A percentile compares a stretch with the other conserved stretches of the same genome.
Conservation (phyloP, 2,329 filamentous ascomycete genomes). For the Aspergillus arachidicola region DNA sequence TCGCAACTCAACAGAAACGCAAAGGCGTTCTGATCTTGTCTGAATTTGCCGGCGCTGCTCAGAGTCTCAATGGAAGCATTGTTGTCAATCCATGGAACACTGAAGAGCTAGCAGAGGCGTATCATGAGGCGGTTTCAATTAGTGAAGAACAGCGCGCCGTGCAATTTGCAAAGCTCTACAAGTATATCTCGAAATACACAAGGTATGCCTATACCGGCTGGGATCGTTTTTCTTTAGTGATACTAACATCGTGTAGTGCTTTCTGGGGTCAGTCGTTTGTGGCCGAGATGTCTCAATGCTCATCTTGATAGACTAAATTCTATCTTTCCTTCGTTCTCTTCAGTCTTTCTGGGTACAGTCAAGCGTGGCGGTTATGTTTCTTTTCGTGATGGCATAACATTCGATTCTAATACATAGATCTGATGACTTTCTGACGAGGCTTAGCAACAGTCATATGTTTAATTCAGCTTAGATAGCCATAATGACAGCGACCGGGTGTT, state of each 20-base stretch:
- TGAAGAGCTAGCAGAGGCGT: conserved; percentile 87
- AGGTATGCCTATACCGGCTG: conserved; percentile 48
- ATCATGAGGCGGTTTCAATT: conserved; percentile 95
- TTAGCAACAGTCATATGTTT: not conserved
- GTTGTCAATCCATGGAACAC: conserved; percentile 98
- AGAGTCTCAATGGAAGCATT: conserved; percentile 85
- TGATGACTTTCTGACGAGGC: not conserved
- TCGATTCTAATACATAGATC: conserved; percentile 1
- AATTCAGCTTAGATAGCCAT: not conserved
- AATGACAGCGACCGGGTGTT: not conserved
- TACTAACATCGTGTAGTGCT: conserved; percentile 52
- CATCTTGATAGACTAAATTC: conserved; percentile 12
- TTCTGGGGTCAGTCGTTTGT: conserved; percentile 95
- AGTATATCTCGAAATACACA: conserved; percentile 94
- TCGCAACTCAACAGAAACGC: conserved; percentile 82
- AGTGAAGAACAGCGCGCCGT: conserved; percentile 76
- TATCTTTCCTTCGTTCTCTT: not conserved
- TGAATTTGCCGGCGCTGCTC: conserved; percentile 90
- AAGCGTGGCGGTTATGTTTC: not conserved
- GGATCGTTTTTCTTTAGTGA: not conserved
- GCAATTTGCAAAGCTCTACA: conserved; percentile 86
- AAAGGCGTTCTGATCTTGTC: conserved; percentile 92
- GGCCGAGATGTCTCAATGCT: conserved; percentile 68
- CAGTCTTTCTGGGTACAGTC: not conserved
- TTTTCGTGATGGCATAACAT: not conserved